These are phyloP conservation scores for Abelmoschus esculentus DNA, from an alignment of 345 rosid species.

Conservation along the genomic window DNA sequence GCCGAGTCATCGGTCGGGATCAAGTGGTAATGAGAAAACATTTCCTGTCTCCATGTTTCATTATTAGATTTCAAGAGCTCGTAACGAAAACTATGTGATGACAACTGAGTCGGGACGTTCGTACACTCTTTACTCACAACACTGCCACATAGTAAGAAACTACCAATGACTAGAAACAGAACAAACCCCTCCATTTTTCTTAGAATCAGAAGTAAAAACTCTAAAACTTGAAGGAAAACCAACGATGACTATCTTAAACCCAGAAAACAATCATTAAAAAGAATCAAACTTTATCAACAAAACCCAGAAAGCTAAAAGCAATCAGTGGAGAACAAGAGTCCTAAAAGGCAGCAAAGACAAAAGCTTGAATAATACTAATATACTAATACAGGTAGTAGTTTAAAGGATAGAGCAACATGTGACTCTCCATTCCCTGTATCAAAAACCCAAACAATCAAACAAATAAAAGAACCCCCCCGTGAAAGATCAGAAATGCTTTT, in stretches of 20 bases:
- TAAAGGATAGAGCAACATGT: conserved; percentile 16
- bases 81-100: conserved; percentile 67
- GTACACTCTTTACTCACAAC: conserved; percentile 76
- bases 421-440: conserved; percentile 17
- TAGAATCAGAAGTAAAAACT: neutral
- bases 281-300: neutral
- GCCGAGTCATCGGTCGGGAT: conserved; percentile 57
- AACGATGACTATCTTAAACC: conserved; percentile 7
- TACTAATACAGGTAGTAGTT: neutral
- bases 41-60: conserved; percentile 53
- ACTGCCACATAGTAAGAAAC: conserved; percentile 17
- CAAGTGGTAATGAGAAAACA: conserved; percentile 67
- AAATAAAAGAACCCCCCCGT: conserved; percentile 15
- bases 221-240: neutral
- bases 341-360: neutral
- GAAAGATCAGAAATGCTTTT: conserved; percentile 25
- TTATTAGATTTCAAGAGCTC: conserved; percentile 54
- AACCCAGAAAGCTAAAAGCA: conserved; percentile 4
- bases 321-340: conserved; percentile 10
- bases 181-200: conserved; percentile 22
- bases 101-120: conserved; percentile 49
- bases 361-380: conserved; percentile 4
- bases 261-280: conserved; percentile 8
- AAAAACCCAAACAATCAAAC: neutral
- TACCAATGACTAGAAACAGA: conserved; percentile 15